Evolutionary conservation across 2,329 filamentous ascomycete genomes (phyloP).

Genomic region (Penicillium sp.): DNA sequence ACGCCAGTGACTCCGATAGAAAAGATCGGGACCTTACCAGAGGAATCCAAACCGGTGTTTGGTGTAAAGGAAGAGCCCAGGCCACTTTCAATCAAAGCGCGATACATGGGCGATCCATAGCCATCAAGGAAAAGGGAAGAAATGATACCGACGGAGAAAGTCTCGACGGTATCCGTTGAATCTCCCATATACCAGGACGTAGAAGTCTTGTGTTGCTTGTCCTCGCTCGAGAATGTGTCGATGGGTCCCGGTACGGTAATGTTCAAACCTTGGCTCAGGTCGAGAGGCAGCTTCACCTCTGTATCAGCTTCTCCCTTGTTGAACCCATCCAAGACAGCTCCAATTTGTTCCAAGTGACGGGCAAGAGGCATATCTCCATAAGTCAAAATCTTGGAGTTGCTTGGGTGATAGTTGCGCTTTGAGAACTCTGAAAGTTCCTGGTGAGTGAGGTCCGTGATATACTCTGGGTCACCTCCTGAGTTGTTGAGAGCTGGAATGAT

Average conservation of each 20-base stretch:
- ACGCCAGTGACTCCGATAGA: conserved; percentile 93
- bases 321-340: conserved; percentile 76
- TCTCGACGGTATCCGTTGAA: conserved; percentile 80
- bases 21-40: conserved; percentile 78
- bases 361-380: conserved; percentile 90
- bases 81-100: conserved; percentile 83
- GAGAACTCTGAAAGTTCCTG: conserved; percentile 89
- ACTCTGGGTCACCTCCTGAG: conserved; percentile 93
- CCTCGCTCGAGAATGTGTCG: conserved; percentile 82
- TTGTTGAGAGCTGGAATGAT: conserved; percentile 95
- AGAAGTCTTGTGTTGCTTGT: conserved; percentile 92
- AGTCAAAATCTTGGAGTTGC: conserved; percentile 93
- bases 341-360: conserved; percentile 80
- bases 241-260: conserved; percentile 79
- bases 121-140: conserved; percentile 88
- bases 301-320: conserved; percentile 71
- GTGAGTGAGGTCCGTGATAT: conserved; percentile 94
- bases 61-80: conserved; percentile 93
- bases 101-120: conserved; percentile 92
- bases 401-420: conserved; percentile 92
- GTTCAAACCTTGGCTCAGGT: conserved; percentile 67
- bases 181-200: conserved; percentile 91
- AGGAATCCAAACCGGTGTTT: conserved; percentile 88
- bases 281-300: conserved; percentile 77
- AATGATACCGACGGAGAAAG: conserved; percentile 82